phyloP scores from a whole-genome alignment of 1,284 basidiomycete species.

The Marasmius sp. region DNA sequence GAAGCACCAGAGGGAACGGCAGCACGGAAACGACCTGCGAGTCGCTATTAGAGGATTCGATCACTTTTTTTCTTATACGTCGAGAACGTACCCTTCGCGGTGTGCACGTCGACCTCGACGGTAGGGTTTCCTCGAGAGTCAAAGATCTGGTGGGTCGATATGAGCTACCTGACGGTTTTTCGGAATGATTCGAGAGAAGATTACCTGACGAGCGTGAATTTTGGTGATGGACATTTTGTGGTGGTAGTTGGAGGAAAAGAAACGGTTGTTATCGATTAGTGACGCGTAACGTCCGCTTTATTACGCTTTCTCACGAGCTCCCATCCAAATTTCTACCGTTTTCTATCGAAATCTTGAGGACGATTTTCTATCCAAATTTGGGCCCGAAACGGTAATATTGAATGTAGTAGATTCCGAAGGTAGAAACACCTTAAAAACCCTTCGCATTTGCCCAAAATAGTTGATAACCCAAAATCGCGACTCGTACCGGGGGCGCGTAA shows the following conservation, averaged over 20 bases:
- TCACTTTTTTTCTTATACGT: background rate
- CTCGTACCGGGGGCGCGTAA: background rate
- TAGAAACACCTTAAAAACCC: background rate
- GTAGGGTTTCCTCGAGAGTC: conserved; percentile 96
- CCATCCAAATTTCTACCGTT: background rate
- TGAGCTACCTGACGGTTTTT: background rate
- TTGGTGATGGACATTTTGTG: conserved; percentile 81
- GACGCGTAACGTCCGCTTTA: conserved; percentile 1
- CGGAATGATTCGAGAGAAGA: conserved; percentile 6
- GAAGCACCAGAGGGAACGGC: conserved; percentile 98
- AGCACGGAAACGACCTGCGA: conserved; percentile 87
- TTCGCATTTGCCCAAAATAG: background rate
- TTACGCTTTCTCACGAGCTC: conserved; percentile 12
- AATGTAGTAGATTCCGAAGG: background rate
- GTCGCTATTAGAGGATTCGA: conserved; percentile 8
- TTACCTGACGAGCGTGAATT: conserved; percentile 86
- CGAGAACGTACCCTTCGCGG: conserved; percentile 63
- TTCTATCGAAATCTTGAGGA: background rate
- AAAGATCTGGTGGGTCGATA: conserved; percentile 74
- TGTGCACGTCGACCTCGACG: conserved; percentile 92
- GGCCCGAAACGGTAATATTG: background rate
- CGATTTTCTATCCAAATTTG: background rate
- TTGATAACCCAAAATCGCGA: conserved; percentile 1
- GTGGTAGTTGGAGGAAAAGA: conserved; percentile 30
- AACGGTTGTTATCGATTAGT: conserved; percentile 21